Evolutionary conservation across 164 flowering plant genomes (phyloP).

Genomic region (Vitis cinerea): DNA sequence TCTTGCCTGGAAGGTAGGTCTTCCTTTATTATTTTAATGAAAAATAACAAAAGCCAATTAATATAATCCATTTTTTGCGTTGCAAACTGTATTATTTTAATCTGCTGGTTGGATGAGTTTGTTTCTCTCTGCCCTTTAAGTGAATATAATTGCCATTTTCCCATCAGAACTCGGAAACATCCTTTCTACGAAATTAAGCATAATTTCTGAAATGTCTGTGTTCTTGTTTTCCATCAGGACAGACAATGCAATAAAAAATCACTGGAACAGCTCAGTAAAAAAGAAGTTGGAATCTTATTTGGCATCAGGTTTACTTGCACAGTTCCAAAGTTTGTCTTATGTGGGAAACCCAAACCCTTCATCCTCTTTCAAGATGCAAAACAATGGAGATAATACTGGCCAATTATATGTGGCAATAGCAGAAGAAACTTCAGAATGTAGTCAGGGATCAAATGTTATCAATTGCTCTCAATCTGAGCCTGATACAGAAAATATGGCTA

Average conservation of each 20-base stretch:
- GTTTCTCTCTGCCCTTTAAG: neutral
- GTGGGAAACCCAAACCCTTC: conserved; percentile 40
- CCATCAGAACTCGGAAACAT: neutral
- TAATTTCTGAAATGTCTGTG: conserved; percentile 20
- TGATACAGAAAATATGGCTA: conserved; percentile 32
- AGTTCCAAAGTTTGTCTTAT: conserved; percentile 51
- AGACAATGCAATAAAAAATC: conserved; percentile 99
- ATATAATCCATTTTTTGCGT: neutral
- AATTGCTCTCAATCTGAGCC: conserved; percentile 45
- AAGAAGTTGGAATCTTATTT: conserved; percentile 84
- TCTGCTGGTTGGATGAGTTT: neutral
- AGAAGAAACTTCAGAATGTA: conserved; percentile 76
- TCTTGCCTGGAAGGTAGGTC: conserved; percentile 87
- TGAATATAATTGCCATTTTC: neutral
- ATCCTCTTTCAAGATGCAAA: conserved; percentile 46
- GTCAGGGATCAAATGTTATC: conserved; percentile 58
- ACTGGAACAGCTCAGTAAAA: conserved; percentile 97
- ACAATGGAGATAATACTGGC: conserved; percentile 51
- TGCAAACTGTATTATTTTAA: neutral
- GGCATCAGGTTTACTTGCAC: conserved; percentile 78
- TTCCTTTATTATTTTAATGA: neutral
- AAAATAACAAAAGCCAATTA: too few species aligned
- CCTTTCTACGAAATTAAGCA: neutral
- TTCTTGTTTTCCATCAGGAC: conserved; percentile 59
- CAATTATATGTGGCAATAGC: conserved; percentile 38